Base-by-base conservation (phyloP, 2,329 filamentous ascomycete genomes). In the Ceratocystis albifundus region DNA sequence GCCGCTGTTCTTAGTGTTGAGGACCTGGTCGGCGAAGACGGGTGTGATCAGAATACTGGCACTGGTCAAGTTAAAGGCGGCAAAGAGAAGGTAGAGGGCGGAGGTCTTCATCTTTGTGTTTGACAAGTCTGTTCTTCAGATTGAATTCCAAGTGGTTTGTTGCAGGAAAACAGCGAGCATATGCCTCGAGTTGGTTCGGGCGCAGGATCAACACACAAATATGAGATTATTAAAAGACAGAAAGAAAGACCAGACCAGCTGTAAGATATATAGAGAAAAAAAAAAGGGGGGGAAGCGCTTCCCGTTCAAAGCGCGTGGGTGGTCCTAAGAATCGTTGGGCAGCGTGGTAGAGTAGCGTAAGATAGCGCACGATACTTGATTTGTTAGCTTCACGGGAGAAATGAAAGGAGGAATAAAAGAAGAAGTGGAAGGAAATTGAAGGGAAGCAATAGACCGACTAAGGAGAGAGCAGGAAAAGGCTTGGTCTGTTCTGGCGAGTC, bases 41-140 rank as follows among this genome's bases (percentile, higher is more conserved):
- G 82, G 82, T 3, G 80, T 82, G 71, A 82, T 79, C 71, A 85
- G 80, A 62, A 84, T 77, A 66, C 78, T 81, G 32, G 82, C 82
- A 69, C 74, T 78, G 71, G 73, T 80, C 62, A 82, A 71, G 2
- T 80, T 78, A 71, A 76, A 76, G 32, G 77, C 73, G 65, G 78
- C 78, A 59, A 81, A 68, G 67, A 80, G 67, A 20, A 77, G 72
- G 20, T 76, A 67, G 64, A 75, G 68, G 64, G 71, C 70, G 69
- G 73, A 68, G 70, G 74, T 28, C 76, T 77, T 78, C 79, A 80
- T 80, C 61, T 22, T 50, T 50, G 46, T 50, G 36, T 28, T 10
- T 32, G 50, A 48, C 50, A 32, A 63, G 61, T 4, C 30, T n/a
- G n/a, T n/a, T n/a, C 12, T 44, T 20, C 8, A 55, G 8, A 41